Percentiles rank a stretch among this genome's conserved stretches.
phyloP scores from a whole-genome alignment of 331 rosid genomes.

The Acacia concinna region DNA sequence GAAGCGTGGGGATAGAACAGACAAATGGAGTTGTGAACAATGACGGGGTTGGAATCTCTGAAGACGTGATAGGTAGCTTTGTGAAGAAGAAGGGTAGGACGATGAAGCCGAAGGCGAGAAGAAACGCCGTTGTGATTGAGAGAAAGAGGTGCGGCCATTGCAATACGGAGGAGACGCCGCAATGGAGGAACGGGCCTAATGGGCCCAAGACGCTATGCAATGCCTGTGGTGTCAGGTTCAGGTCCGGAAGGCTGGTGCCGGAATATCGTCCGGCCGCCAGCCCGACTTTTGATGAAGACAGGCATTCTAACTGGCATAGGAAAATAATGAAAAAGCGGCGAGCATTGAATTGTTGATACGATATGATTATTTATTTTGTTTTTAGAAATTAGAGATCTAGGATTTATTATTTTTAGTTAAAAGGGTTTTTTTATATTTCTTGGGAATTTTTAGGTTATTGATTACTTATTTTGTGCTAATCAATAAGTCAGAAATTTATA shows the following conservation, averaged over 20 bases:
- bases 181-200: constrained; percentile 67
- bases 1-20: background rate
- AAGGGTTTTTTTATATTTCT: no score
- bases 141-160: constrained; percentile 23
- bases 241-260: constrained; percentile 62
- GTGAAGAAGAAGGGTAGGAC: background rate
- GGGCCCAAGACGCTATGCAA: constrained; percentile 77
- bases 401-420: no score
- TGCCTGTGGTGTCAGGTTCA: constrained; percentile 69
- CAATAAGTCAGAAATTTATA: no score
- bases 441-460: no score
- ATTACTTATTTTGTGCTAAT: no score
- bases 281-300: constrained; percentile 50
- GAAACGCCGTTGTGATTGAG: background rate
- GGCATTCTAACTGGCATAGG: constrained; percentile 67
- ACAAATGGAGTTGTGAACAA: background rate
- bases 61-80: background rate
- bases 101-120: background rate
- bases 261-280: constrained; percentile 73
- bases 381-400: no score
- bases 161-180: constrained; percentile 47
- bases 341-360: no score
- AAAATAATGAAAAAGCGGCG: constrained; percentile 50
- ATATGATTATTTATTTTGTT: no score
- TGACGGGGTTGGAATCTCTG: background rate